Evolutionary conservation across 805 yeast species (phyloP).

Genomic region (Wickerhamiella dianesei): DNA sequence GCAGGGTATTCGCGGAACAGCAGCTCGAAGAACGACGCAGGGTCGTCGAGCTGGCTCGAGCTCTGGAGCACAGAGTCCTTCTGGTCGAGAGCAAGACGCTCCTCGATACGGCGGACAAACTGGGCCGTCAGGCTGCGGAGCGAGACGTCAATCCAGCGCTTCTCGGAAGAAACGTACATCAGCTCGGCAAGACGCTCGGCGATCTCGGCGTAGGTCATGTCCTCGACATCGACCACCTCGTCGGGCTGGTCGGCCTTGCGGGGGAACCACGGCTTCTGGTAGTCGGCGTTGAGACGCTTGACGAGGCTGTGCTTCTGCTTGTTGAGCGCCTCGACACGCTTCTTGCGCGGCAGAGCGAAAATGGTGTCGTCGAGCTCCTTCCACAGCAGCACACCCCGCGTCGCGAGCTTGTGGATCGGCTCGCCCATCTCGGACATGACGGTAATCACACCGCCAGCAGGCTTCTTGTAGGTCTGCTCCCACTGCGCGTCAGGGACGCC

Average conservation of each 20-base stretch:
- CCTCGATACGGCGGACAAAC: conserved; percentile 88
- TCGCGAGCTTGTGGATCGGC: conserved; percentile 96
- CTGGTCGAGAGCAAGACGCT: conserved; percentile 60
- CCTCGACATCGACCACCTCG: conserved; percentile 70
- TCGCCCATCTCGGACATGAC: conserved; percentile 99
- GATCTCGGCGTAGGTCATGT: conserved; percentile 91
- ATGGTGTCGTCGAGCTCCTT: conserved; percentile 91
- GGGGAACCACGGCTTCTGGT: conserved; percentile 98
- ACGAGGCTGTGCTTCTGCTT: conserved; percentile 81
- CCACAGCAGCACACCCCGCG: conserved; percentile 96
- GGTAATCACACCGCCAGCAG: conserved; percentile 94
- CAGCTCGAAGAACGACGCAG: conserved; percentile 43
- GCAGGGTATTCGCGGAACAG: conserved; percentile 59
- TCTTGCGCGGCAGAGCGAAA: conserved; percentile 80
- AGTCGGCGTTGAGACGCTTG: conserved; percentile 76
- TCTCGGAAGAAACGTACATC: conserved; percentile 64
- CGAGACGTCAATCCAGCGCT: conserved; percentile 77
- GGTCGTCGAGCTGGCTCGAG: conserved; percentile 47
- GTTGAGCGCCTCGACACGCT: conserved; percentile 59
- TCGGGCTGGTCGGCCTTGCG: conserved; percentile 57
- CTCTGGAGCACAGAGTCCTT: conserved; percentile 57
- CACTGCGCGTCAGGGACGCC: conserved; percentile 84
- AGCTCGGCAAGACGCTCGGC: conserved; percentile 77
- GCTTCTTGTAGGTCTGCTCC: conserved; percentile 89
- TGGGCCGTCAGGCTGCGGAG: conserved; percentile 79